Percentiles rank a stretch among this genome's conserved stretches.
Evolutionary conservation across 768 basidiomycete genomes (phyloP).

Genomic region (Hygrophorus russula): DNA sequence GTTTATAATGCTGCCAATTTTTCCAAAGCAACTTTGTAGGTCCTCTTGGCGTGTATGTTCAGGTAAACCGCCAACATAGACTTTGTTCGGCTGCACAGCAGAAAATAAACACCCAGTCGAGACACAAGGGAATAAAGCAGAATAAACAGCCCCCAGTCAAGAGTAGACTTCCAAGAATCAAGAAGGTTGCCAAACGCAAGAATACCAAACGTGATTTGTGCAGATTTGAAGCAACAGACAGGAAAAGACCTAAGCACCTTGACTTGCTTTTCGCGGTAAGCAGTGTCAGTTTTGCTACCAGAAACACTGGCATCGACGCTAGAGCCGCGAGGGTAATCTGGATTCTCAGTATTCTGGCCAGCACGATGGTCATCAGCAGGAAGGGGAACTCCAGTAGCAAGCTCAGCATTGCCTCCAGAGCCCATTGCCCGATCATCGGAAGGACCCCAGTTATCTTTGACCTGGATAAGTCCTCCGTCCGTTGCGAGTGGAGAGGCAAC

Average conservation of each 20-base stretch:
- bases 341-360: conserved; percentile 37
- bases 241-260: conserved; percentile 78
- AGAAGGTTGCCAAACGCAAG: conserved; percentile 21
- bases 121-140: conserved; percentile 39
- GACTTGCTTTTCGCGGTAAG: conserved; percentile 64
- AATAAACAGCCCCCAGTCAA: conserved; percentile 26
- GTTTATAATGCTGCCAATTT: conserved; percentile 63
- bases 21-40: conserved; percentile 76
- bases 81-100: conserved; percentile 82
- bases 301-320: conserved; percentile 31
- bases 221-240: conserved; percentile 14
- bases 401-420: conserved; percentile 30
- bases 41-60: conserved; percentile 82
- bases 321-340: conserved; percentile 41
- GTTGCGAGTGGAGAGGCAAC: conserved; percentile 6
- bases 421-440: conserved; percentile 37
- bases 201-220: conserved; percentile 21
- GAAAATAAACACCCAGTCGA: conserved; percentile 58
- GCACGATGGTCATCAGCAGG: conserved; percentile 33
- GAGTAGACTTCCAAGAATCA: conserved; percentile 23
- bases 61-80: conserved; percentile 85
- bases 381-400: conserved; percentile 33
- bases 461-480: conserved; percentile 5
- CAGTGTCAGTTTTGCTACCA: conserved; percentile 32
- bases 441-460: conserved; percentile 11